Conservation (phyloP, 2,329 filamentous ascomycete genomes). For the Colletotrichum aenigma region DNA sequence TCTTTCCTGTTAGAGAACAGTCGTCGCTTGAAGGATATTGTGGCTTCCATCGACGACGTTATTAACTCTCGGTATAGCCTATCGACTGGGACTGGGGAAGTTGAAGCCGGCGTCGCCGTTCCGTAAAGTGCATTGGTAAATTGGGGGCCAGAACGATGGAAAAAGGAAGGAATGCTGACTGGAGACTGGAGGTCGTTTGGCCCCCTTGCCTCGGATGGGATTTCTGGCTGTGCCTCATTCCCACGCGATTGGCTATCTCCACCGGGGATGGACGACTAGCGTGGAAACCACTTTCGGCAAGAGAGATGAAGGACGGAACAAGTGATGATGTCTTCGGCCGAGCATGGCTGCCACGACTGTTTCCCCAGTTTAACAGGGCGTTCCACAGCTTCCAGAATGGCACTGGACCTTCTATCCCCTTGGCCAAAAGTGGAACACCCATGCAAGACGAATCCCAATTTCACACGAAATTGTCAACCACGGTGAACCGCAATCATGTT, state of each 20-base stretch:
- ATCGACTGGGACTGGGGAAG: background rate
- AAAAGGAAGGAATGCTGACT: slow-evolving; percentile 1
- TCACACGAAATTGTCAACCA: background rate
- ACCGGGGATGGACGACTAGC: background rate
- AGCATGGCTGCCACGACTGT: background rate
- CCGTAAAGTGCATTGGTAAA: background rate
- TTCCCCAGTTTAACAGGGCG: background rate
- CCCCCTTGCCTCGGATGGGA: background rate
- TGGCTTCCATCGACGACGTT: background rate
- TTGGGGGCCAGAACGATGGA: background rate
- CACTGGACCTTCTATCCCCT: background rate
- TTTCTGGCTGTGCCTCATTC: background rate
- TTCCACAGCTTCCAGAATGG: background rate
- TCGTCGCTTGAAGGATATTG: background rate
- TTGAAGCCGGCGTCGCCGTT: background rate
- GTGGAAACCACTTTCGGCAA: slow-evolving; percentile 1
- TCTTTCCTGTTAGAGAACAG: background rate
- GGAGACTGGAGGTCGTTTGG: background rate
- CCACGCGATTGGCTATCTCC: background rate
- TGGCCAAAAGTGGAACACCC: background rate
- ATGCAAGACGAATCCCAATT: background rate
- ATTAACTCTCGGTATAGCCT: background rate
- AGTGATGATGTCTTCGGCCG: background rate
- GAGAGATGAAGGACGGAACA: background rate
- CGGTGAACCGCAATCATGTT: background rate